These are phyloP conservation scores for Teunomyces panamensis DNA, from an alignment of 805 yeast genomes.

Conservation along the genomic window DNA sequence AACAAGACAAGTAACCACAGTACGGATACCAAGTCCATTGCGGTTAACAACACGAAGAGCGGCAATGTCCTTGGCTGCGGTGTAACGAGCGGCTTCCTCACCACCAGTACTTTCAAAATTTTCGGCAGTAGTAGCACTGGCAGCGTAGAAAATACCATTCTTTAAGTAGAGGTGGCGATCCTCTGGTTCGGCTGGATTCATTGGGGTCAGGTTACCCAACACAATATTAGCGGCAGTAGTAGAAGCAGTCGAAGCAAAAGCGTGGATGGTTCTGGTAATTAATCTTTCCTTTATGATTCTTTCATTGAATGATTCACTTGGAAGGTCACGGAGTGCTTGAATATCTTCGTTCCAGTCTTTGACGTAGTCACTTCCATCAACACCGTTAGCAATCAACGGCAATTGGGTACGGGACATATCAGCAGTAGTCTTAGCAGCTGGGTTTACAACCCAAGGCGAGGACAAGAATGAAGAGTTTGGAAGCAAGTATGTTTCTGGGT, in stretches of 20 bases:
- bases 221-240: constrained; percentile 77
- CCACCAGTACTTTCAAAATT: constrained; percentile 69
- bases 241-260: constrained; percentile 72
- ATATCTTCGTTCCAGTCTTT: constrained; percentile 92
- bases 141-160: constrained; percentile 85
- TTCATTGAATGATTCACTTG: constrained; percentile 56
- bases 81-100: constrained; percentile 78
- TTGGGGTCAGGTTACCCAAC: constrained; percentile 68
- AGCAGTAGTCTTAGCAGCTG: constrained; percentile 29
- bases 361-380: constrained; percentile 53
- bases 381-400: constrained; percentile 50
- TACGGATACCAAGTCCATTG: constrained; percentile 58
- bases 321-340: constrained; percentile 76
- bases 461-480: constrained; percentile 62
- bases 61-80: constrained; percentile 73
- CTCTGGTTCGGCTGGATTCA: constrained; percentile 73
- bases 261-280: constrained; percentile 66
- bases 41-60: constrained; percentile 68
- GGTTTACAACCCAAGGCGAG: constrained; percentile 74
- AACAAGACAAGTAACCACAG: constrained; percentile 78
- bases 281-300: constrained; percentile 74
- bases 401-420: constrained; percentile 64
- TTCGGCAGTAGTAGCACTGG: constrained; percentile 56
- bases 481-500: constrained; percentile 55
- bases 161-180: constrained; percentile 66